Conservation (phyloP, 1,284 basidiomycete genomes). For the Heterobasidion irregulare region DNA sequence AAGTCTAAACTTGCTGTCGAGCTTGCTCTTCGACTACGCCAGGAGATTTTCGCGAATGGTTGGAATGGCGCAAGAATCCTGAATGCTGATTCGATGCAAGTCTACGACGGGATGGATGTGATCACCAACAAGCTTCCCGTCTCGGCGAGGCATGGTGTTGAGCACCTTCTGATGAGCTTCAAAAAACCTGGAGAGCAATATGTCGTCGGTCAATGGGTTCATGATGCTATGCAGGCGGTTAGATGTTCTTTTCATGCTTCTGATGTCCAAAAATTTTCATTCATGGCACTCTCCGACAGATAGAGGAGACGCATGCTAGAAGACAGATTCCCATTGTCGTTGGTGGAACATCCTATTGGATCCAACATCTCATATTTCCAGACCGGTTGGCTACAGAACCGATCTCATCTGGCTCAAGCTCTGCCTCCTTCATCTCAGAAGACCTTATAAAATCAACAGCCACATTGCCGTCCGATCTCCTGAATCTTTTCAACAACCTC, state of each 20-base stretch:
- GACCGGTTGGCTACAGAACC: constrained; percentile 40
- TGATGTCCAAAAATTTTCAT: background rate
- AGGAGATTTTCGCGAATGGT: constrained; percentile 19
- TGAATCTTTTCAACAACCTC: constrained; percentile 42
- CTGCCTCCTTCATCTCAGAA: constrained; percentile 17
- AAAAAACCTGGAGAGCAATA: constrained; percentile 84
- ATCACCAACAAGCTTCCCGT: constrained; percentile 92
- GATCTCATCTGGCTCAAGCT: background rate
- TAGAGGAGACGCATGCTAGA: constrained; percentile 55
- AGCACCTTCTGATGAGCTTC: constrained; percentile 87
- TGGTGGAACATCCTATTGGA: constrained; percentile 96
- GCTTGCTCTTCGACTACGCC: constrained; percentile 58
- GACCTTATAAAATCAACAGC: constrained; percentile 29
- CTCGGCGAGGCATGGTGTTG: constrained; percentile 72
- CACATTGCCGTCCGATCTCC: constrained; percentile 38
- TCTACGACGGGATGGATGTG: constrained; percentile 89
- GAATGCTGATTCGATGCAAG: constrained; percentile 98
- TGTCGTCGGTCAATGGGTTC: constrained; percentile 80
- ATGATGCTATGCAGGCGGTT: constrained; percentile 64
- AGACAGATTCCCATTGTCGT: constrained; percentile 80
- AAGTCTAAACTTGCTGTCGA: constrained; percentile 93
- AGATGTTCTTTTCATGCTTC: constrained; percentile 19
- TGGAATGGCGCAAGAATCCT: constrained; percentile 72
- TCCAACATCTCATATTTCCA: constrained; percentile 87
- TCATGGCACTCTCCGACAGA: constrained; percentile 34